These are phyloP conservation scores for Mucor circinelloides DNA, from an alignment of 371 early-diverging fungal species.

Conservation along the genomic window DNA sequence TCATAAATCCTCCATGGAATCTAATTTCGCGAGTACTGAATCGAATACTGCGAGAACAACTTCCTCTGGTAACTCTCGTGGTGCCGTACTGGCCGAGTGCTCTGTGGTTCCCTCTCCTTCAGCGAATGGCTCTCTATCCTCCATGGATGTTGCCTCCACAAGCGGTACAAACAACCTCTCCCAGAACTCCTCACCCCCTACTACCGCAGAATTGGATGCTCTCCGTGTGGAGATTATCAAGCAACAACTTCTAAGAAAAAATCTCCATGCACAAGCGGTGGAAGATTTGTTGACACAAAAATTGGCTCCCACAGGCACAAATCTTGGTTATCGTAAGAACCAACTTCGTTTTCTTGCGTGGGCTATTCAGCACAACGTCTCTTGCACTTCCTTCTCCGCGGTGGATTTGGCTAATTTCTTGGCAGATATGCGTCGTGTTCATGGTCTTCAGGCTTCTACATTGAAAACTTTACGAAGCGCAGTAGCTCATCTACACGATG, in stretches of 20 bases:
- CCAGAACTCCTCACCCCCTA: background rate
- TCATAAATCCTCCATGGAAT: slow-evolving; percentile 10
- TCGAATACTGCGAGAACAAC: slow-evolving; percentile 3
- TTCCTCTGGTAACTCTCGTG: slow-evolving; percentile 3
- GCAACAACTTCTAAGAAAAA: background rate
- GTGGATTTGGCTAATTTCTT: slow-evolving; percentile 14
- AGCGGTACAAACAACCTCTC: slow-evolving; percentile 2
- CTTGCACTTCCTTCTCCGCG: background rate
- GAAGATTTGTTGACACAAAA: too few relatives aligned
- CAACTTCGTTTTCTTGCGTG: slow-evolving; percentile 13
- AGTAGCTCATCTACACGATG: slow-evolving; percentile 12
- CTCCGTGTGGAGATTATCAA: too few relatives aligned
- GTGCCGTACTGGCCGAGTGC: slow-evolving; percentile 12
- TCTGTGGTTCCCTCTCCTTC: slow-evolving; percentile 18
- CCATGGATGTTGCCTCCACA: slow-evolving; percentile 3
- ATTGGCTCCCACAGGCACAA: too few relatives aligned
- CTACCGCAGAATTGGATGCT: slow-evolving; percentile 14
- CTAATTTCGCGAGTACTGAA: background rate
- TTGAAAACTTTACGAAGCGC: slow-evolving; percentile 12
- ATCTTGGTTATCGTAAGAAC: background rate
- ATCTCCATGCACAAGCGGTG: background rate
- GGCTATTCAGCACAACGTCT: background rate
- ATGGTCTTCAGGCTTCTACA: background rate
- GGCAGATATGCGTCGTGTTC: background rate
- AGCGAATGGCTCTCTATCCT: too few relatives aligned